phyloP scores from a whole-genome alignment of 2,329 filamentous ascomycete genomes.

The Nemania bipapillata region DNA sequence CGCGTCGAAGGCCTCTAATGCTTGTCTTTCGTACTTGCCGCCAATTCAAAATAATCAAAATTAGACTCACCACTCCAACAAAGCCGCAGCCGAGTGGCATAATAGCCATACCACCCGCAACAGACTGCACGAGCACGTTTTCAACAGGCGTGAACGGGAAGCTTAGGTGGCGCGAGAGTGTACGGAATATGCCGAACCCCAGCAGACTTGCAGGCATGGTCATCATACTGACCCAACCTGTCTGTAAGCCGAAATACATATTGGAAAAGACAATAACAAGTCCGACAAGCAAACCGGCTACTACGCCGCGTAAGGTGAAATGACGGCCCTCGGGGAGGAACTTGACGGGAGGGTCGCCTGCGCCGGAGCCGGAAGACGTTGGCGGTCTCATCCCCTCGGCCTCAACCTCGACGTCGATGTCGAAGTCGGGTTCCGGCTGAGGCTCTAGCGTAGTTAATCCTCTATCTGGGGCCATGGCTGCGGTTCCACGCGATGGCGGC shows the following conservation, averaged over 20 bases:
- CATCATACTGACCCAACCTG: constrained; percentile 80
- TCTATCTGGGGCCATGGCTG: constrained; percentile 48
- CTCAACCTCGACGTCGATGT: constrained; percentile 14
- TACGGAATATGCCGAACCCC: constrained; percentile 92
- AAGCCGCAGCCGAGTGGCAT: constrained; percentile 97
- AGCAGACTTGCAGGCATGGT: constrained; percentile 95
- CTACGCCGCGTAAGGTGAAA: constrained; percentile 84
- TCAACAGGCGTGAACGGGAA: constrained; percentile 93
- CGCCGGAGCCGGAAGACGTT: constrained; percentile 7
- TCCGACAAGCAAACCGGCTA: constrained; percentile 84
- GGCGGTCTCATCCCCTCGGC: constrained; percentile 20
- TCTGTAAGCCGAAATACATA: constrained; percentile 98
- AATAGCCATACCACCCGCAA: constrained; percentile 92
- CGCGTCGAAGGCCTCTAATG: not conserved
- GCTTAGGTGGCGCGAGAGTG: constrained; percentile 75
- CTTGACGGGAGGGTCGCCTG: constrained; percentile 37
- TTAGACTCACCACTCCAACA: constrained; percentile 76
- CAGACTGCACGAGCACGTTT: constrained; percentile 95
- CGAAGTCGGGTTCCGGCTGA: constrained; percentile 23
- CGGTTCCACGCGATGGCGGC: not conserved
- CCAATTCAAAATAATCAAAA: not conserved
- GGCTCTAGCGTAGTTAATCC: constrained; percentile 33
- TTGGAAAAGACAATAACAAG: constrained; percentile 95
- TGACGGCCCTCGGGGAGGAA: constrained; percentile 65
- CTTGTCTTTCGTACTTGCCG: not conserved